phyloP scores from a whole-genome alignment of 495 filamentous ascomycete genomes.

The Aspergillus homomorphus region DNA sequence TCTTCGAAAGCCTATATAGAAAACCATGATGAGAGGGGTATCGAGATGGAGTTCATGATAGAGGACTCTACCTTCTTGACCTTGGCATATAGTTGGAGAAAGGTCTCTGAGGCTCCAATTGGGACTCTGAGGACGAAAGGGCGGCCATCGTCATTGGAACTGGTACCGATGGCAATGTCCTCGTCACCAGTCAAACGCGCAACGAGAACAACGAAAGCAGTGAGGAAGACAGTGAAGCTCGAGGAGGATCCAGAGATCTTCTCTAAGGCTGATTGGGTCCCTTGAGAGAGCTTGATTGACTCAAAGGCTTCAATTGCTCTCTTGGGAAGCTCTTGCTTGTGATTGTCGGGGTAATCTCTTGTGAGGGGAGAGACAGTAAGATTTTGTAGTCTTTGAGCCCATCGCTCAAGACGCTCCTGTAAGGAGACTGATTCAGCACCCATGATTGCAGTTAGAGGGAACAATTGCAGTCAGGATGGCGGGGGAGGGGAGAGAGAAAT shows the following conservation, averaged over 20 bases:
- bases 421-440: slow-evolving; percentile 34
- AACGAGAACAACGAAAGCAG: slow-evolving; percentile 48
- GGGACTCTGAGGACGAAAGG: slow-evolving; percentile 48
- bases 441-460: slow-evolving; percentile 32
- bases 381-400: slow-evolving; percentile 47
- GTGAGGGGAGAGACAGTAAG: slow-evolving; percentile 50
- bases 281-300: slow-evolving; percentile 37
- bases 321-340: slow-evolving; percentile 34
- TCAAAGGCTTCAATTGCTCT: slow-evolving; percentile 50
- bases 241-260: slow-evolving; percentile 41
- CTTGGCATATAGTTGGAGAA: slow-evolving; percentile 40
- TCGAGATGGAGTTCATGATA: neutral
- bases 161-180: slow-evolving; percentile 50
- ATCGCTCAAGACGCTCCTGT: slow-evolving; percentile 47
- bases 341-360: slow-evolving; percentile 47
- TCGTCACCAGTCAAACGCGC: slow-evolving; percentile 52
- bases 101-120: slow-evolving; percentile 39
- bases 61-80: slow-evolving; percentile 43
- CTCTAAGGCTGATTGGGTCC: slow-evolving; percentile 37
- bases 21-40: slow-evolving; percentile 8
- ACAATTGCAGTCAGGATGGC: slow-evolving; percentile 15
- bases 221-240: slow-evolving; percentile 45
- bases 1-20: slow-evolving; percentile 37
- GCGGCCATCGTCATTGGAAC: slow-evolving; percentile 41
- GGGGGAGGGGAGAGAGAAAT: slow-evolving; percentile 14